Percentiles rank a stretch among this genome's conserved stretches.
phyloP scores from a whole-genome alignment of 2,329 filamentous ascomycete genomes.

The Colletotrichum sp. region DNA sequence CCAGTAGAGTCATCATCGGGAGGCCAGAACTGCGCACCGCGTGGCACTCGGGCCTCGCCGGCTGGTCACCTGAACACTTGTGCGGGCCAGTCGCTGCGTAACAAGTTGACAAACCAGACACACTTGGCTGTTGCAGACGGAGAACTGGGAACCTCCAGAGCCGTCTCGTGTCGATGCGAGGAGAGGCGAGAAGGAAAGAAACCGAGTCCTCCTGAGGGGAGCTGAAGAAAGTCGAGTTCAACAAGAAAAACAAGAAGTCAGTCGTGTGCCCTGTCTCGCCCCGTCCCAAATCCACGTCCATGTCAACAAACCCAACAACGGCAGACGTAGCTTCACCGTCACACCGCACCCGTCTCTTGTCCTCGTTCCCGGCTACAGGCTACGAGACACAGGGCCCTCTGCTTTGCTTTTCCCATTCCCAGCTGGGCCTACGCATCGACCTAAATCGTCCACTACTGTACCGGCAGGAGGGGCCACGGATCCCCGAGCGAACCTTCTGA shows the following conservation, averaged over 20 bases:
- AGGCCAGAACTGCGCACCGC: neutral
- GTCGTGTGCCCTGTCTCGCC: neutral
- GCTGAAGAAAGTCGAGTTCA: neutral
- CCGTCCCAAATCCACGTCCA: slow-evolving; percentile 1
- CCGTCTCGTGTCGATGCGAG: neutral
- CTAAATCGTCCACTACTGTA: slow-evolving; percentile 15
- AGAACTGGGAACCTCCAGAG: neutral
- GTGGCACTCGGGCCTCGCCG: slow-evolving; percentile 12
- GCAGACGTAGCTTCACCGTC: neutral
- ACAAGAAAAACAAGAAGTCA: neutral
- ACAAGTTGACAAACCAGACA: slow-evolving; percentile 15
- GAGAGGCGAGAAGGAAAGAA: neutral
- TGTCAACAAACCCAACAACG: neutral
- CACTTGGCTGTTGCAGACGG: neutral
- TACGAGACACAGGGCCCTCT: neutral
- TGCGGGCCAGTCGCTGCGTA: slow-evolving; percentile 9
- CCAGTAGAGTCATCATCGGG: neutral
- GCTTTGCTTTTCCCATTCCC: slow-evolving; percentile 9
- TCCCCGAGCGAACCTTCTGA: slow-evolving; percentile 7
- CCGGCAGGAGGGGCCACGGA: slow-evolving; percentile 11
- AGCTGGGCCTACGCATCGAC: slow-evolving; percentile 6
- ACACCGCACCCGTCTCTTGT: neutral
- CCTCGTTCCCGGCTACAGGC: neutral
- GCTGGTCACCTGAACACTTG: slow-evolving; percentile 16
- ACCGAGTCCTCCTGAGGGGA: neutral